These are phyloP conservation scores for Amphichorda felina DNA, from an alignment of 2,329 filamentous ascomycete genomes.

Conservation along the genomic window DNA sequence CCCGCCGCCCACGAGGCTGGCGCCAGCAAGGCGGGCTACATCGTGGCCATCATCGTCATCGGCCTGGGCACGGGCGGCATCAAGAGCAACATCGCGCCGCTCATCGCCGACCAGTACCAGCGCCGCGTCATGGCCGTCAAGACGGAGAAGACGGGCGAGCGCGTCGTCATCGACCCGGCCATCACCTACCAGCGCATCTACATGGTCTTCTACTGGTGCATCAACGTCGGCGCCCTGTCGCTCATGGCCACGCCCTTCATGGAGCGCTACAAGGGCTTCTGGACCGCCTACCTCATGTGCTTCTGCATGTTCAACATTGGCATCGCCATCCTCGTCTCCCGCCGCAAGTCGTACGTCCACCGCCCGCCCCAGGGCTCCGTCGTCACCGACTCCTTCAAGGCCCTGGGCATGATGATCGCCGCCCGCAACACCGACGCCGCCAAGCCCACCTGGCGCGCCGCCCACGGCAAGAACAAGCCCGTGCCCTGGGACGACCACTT, in stretches of 20 bases:
- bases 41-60: constrained; percentile 47
- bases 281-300: constrained; percentile 44
- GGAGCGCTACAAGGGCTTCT: constrained; percentile 57
- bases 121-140: constrained; percentile 35
- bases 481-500: constrained; percentile 58
- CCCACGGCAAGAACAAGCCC: constrained; percentile 26
- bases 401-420: constrained; percentile 25
- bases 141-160: constrained; percentile 35
- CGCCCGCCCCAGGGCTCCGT: constrained; percentile 48
- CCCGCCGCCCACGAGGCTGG: constrained; percentile 21
- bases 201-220: constrained; percentile 65
- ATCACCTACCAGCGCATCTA: constrained; percentile 58
- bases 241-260: constrained; percentile 55
- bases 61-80: constrained; percentile 58
- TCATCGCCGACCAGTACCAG: constrained; percentile 56
- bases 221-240: constrained; percentile 62
- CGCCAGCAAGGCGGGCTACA: constrained; percentile 35
- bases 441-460: constrained; percentile 53
- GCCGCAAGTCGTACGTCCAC: constrained; percentile 35
- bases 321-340: constrained; percentile 35
- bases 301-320: constrained; percentile 53
- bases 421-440: constrained; percentile 42
- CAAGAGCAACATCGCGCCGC: constrained; percentile 50
- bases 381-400: constrained; percentile 51
- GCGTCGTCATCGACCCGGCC: constrained; percentile 55